Evolutionary conservation across 768 basidiomycete species (phyloP).

Genomic region (Lactarius pseudohatsudake): DNA sequence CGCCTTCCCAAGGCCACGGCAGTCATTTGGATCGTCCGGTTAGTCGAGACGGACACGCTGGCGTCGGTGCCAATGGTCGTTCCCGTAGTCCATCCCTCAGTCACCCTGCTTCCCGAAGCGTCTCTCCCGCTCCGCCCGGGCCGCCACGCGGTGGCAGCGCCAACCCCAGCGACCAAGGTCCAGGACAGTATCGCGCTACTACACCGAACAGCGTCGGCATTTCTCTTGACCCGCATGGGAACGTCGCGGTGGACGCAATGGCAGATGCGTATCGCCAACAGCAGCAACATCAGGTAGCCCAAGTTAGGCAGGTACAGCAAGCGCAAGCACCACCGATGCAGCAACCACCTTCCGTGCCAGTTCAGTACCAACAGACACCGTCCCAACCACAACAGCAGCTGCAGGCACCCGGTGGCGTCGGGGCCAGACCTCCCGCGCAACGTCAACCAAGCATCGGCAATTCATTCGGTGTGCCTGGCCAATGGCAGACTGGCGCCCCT

Average conservation of each 20-base stretch:
- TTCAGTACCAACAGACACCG: slow-evolving; percentile 41
- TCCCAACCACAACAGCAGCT: slow-evolving; percentile 35
- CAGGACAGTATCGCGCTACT: slow-evolving; percentile 49
- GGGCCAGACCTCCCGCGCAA: slow-evolving; percentile 6
- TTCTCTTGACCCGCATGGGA: slow-evolving; percentile 73
- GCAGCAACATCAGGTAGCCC: slow-evolving; percentile 31
- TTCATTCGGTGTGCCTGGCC: slow-evolving; percentile 10
- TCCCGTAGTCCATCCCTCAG: slow-evolving; percentile 58
- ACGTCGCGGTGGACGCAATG: slow-evolving; percentile 80
- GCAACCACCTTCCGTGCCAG: slow-evolving; percentile 36
- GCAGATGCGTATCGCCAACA: slow-evolving; percentile 46
- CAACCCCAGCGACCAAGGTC: slow-evolving; percentile 21
- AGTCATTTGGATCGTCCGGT: slow-evolving; percentile 45
- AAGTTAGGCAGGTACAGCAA: slow-evolving; percentile 20
- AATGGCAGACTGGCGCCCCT: slow-evolving; percentile 14
- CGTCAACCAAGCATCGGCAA: slow-evolving; percentile 22
- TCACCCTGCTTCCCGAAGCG: slow-evolving; percentile 44
- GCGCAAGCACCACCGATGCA: slow-evolving; percentile 37
- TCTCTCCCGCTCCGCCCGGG: slow-evolving; percentile 47
- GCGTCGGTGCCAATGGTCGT: slow-evolving; percentile 74
- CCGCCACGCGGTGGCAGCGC: slow-evolving; percentile 24
- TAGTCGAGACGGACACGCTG: slow-evolving; percentile 69
- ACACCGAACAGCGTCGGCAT: slow-evolving; percentile 84
- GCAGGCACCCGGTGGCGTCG: slow-evolving; percentile 20
- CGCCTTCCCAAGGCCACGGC: slow-evolving; percentile 31